Base-by-base conservation (phyloP, 106 monocot species). In the Allium cepa region DNA sequence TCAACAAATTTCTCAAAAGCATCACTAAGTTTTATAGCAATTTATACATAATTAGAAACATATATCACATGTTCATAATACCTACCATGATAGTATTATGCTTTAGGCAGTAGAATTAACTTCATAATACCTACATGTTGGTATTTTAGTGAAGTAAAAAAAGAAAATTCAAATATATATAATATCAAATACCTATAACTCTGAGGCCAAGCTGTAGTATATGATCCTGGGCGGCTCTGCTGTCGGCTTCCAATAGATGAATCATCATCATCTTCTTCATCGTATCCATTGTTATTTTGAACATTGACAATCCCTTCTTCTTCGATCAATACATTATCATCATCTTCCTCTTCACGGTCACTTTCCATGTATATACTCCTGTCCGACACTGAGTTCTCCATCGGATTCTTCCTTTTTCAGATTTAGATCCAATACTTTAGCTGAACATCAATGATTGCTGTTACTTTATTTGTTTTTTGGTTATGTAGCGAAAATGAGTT, bases 161-260 rank as follows among this genome's bases (percentile, higher is more conserved):
- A 60, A 1, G 60, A 18, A 16, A 55, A 7, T 12, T 55, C 53
- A 55, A 15, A 11, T 1, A 55, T 47, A 12, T 7, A 17, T 17
- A 36, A 36, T 5, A 36, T 36, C 36, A 36, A 36, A 36, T 75
- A 90, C 90, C 90, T 86, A 83, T 90, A 90, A 59, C 87, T 91
- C 75, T 91, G 91, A 2, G 91, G 91, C 91, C 91, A 91, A 28
- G 51, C 56, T 26, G 83, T 78, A 69, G 64, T 84, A 69, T 87
- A 91, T 15, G 91, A 91, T 77, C 63, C 82, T 1, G 91, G 91
- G 47, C 79, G 72, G 79, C 81, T 84, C 13, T 79, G 77, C 16
- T 74, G 83, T 28, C 72, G 76, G 75, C 76, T 76, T 7, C 50
- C 78, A 57, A n/a, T 59, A 13, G 76, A 77, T 5, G 72, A 72